Evolutionary conservation across 2,329 filamentous ascomycete species (phyloP), one percentile per base, ranked within the genome.

Genomic region (Aureobasidium sp.): DNA sequence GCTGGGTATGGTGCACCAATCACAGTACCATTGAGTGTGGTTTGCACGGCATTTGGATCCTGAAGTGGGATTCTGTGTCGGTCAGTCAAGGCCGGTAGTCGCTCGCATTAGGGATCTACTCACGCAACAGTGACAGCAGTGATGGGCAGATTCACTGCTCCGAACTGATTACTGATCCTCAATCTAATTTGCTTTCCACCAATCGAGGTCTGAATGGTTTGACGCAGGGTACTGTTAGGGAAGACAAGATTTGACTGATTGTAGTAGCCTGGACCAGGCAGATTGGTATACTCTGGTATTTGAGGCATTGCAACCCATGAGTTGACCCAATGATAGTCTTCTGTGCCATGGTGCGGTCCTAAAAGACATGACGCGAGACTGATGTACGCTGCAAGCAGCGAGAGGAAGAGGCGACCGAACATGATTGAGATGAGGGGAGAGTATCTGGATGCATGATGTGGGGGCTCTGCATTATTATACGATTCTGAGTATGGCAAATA

Each of bases 281-380:
- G 50, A 18, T 54, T 54, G 0, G 50, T 54, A 23, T 54, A 54
- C 31, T 54, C 50, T 11, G 50, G 18, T 16, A 54, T 20, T 11
- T 54, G 50, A 3, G 16, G 50, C 50, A 54, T 54, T 23, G 54
- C 27, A 11, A 58, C 42, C 54, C 38, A 45, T 9, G 38, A 10
- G 25, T 58, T 43, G 54, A 58, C 36, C 54, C 38, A 58, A 18
- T 58, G 54, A 15, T 29, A 58, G 25, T 58, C 43, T 7, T 42
- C 29, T 29, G 54, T 58, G 36, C 40, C 54, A 29, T 58, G 40
- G n/a, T 58, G 53, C 3, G 38, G 53, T 16, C 38, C 33, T 16
- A 10, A 16, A 7, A 40, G n/a, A 20, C 50, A 36, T 1, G 50
- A 53, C 20, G 15, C 50, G 38, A 54, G 11, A 36, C 31, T n/a